Conservation (phyloP, 2,329 filamentous ascomycete genomes). For the Penicillium oxalicum region DNA sequence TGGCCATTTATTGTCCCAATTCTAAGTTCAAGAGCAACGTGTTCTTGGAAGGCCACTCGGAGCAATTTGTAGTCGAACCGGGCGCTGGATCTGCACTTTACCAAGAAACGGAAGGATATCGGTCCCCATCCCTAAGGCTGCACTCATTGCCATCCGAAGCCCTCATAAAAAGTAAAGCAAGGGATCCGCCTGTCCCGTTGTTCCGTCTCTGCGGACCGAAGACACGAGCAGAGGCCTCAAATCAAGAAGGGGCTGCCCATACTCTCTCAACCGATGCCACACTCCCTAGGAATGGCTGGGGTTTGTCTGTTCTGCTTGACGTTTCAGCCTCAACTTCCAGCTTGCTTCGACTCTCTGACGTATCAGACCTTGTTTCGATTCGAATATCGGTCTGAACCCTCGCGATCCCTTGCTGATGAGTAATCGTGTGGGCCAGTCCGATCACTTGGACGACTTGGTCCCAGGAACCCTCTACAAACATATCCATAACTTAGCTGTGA, state of each 20-base stretch:
- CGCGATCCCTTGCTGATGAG: slow-evolving; percentile 66
- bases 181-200: too few species aligned
- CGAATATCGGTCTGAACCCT: slow-evolving; percentile 81
- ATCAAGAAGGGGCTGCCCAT: slow-evolving; percentile 25
- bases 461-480: slow-evolving; percentile 69
- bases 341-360: background rate
- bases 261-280: slow-evolving; percentile 53
- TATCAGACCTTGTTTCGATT: slow-evolving; percentile 63
- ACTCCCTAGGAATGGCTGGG: slow-evolving; percentile 69
- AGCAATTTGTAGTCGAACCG: too few species aligned
- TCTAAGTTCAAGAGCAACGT: too few species aligned
- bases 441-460: slow-evolving; percentile 73
- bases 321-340: background rate
- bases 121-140: too few species aligned
- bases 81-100: too few species aligned
- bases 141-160: too few species aligned
- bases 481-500: background rate
- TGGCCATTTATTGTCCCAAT: too few species aligned
- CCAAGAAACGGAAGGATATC: too few species aligned
- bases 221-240: background rate
- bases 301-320: slow-evolving; percentile 64
- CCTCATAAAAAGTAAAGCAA: too few species aligned
- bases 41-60: too few species aligned
- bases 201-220: too few species aligned
- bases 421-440: slow-evolving; percentile 67